A percentile compares a stretch with the other conserved stretches of the same genome.
Conservation (phyloP, 352 stramenopile species). For the Globisporangium apiculatum region DNA sequence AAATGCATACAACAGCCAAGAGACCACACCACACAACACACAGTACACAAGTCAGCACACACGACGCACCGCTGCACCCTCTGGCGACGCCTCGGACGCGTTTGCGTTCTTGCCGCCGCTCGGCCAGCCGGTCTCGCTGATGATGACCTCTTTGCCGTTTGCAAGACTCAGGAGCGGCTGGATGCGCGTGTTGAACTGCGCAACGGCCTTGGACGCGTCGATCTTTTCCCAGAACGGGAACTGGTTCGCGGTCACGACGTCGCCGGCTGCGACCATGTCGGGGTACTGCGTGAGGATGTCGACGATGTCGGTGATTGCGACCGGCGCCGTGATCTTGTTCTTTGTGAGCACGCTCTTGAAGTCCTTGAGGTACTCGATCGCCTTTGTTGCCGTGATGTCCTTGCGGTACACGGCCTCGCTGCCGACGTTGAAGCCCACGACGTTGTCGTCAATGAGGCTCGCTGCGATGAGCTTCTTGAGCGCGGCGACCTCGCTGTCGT, state of each 20-base stretch:
- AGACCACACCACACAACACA: background rate
- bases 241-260: slow-evolving; percentile 81
- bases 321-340: slow-evolving; percentile 45
- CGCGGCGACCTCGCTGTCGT: slow-evolving; percentile 53
- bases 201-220: slow-evolving; percentile 38
- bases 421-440: slow-evolving; percentile 82
- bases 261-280: slow-evolving; percentile 60
- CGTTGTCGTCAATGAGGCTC: slow-evolving; percentile 64
- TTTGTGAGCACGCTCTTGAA: slow-evolving; percentile 65
- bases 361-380: slow-evolving; percentile 62
- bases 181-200: slow-evolving; percentile 72
- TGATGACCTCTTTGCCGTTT: slow-evolving; percentile 65
- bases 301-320: slow-evolving; percentile 80
- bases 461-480: slow-evolving; percentile 55
- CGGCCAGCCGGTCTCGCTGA: slow-evolving; percentile 80
- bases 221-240: slow-evolving; percentile 84
- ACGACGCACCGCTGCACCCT: slow-evolving; percentile 40
- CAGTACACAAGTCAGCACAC: too few species aligned
- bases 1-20: too few species aligned
- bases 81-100: slow-evolving; percentile 45
- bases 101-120: slow-evolving; percentile 54
- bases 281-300: slow-evolving; percentile 72
- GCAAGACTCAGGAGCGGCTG: slow-evolving; percentile 58
- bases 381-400: slow-evolving; percentile 63
- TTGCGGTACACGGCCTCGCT: slow-evolving; percentile 76